Percentiles rank a stretch among this genome's conserved stretches.
Evolutionary conservation across 2,329 filamentous ascomycete genomes (phyloP).

Genomic region (Fusarium torulosum): DNA sequence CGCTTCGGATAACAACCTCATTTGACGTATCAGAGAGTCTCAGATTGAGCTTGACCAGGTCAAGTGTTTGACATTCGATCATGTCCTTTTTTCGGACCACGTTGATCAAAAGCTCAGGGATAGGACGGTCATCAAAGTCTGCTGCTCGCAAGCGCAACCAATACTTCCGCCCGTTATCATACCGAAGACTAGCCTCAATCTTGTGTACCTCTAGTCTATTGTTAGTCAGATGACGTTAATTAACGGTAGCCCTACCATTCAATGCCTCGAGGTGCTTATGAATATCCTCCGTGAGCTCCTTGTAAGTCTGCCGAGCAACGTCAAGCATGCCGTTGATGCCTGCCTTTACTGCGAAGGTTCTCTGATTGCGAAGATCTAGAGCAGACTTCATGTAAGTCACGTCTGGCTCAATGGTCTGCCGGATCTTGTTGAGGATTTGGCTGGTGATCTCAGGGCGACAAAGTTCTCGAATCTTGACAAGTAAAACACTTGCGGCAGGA

Average conservation of each 20-base stretch:
- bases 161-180: conserved; percentile 82
- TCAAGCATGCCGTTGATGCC: conserved; percentile 89
- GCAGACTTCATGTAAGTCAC: conserved; percentile 82
- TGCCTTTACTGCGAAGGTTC: conserved; percentile 89
- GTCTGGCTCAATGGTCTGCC: conserved; percentile 81
- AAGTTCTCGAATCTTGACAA: conserved; percentile 75
- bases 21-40: conserved; percentile 84
- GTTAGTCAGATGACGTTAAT: not conserved
- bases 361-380: conserved; percentile 88
- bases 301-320: conserved; percentile 88
- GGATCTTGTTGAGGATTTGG: conserved; percentile 74
- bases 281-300: conserved; percentile 85
- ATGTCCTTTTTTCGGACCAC: conserved; percentile 76
- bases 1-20: conserved; percentile 86
- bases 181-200: conserved; percentile 76
- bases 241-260: conserved; percentile 63
- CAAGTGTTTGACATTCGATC: conserved; percentile 88
- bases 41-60: conserved; percentile 83
- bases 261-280: conserved; percentile 77
- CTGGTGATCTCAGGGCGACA: conserved; percentile 74
- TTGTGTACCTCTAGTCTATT: conserved; percentile 63
- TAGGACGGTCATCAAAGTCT: conserved; percentile 70
- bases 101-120: conserved; percentile 84
- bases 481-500: conserved; percentile 72
- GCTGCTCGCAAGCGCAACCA: conserved; percentile 75